Percentiles rank a stretch among this genome's conserved stretches.
These are phyloP conservation scores for Prunella vulgaris DNA, from an alignment of 257 asterid genomes.

Conservation along the genomic window DNA sequence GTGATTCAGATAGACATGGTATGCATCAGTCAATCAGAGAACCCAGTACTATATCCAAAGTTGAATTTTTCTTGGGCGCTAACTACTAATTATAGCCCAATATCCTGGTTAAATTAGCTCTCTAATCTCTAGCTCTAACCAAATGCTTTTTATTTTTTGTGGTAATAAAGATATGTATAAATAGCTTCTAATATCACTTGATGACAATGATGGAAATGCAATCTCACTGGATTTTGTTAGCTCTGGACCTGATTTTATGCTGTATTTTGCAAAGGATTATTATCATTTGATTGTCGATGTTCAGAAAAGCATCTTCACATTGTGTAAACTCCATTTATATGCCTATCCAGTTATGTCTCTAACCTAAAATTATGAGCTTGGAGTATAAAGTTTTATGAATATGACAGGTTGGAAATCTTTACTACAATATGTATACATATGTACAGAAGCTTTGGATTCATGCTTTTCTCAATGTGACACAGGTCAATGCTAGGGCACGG, in stretches of 20 bases:
- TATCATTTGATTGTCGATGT: conserved; percentile 6
- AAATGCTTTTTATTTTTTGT: conserved; percentile 6
- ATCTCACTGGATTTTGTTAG: conserved; percentile 9
- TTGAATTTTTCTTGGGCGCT: not conserved
- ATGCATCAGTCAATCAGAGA: conserved; percentile 27
- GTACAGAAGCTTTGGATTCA: conserved; percentile 9
- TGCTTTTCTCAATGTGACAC: conserved; percentile 21
- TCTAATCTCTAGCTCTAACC: conserved; percentile 8
- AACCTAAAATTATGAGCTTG: not conserved
- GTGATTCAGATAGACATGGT: conserved; percentile 83
- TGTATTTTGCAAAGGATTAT: conserved; percentile 10
- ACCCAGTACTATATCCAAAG: conserved; percentile 10
- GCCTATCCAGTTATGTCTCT: no score
- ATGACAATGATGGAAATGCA: not conserved
- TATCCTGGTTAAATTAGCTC: conserved; percentile 8
- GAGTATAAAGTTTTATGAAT: not conserved
- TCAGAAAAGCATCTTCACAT: conserved; percentile 12
- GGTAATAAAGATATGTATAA: conserved; percentile 9
- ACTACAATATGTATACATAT: not conserved
- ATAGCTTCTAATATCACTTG: not conserved
- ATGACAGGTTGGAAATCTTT: conserved; percentile 7
- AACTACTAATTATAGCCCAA: not conserved
- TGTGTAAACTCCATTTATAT: conserved; percentile 14
- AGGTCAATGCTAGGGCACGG: conserved; percentile 93
- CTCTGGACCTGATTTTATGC: conserved; percentile 16